Evolutionary conservation across 106 monocot species (phyloP), one percentile per base, ranked within the genome.

Genomic region (Dendrobium nobile): DNA sequence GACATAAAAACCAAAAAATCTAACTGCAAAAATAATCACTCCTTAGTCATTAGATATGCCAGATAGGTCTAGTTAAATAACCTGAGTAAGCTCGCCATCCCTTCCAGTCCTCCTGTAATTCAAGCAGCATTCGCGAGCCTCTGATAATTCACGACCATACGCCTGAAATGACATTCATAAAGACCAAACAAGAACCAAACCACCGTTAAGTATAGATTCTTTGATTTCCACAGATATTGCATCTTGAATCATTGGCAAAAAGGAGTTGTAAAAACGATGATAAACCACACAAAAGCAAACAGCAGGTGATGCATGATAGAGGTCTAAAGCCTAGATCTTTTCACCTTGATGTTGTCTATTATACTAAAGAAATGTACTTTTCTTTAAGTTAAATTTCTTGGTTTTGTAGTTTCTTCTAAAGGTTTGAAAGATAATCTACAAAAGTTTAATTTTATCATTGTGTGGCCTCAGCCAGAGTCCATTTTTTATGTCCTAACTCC

Each of bases 1-100:
- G 44, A 26, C 9, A 2, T 47, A 48, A 76, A 7, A 22, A 20
- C 2, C 17, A 54, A 78, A 78, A 43, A 73, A 73, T 51, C 27
- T 4, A 18, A 51, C 20, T 27, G n/a, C 10, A 24, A 68, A 80
- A n/a, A 47, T 58, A 77, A 87, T 37, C 42, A 33, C 22, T 43
- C 19, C 22, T 59, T 79, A 6, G 44, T 41, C 58, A 68, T 77
- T 51, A 28, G 81, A 51, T 72, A 9, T 56, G 6, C 9, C 37
- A 18, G 15, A 42, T 51, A 54, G 31, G 78, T 54, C 9, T 47
- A 79, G 28, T 9, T 24, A 22, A 70, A 19, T 80, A 70, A 95
- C 98, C 93, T 99, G 95, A 82, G 91, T 93, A 77, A 99, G 91
- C 79, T 99, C 98, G 78, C 95, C 95, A 87, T 95, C 91, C 77